Conservation (phyloP, 352 stramenopile genomes). For the Pythium dissimile region DNA sequence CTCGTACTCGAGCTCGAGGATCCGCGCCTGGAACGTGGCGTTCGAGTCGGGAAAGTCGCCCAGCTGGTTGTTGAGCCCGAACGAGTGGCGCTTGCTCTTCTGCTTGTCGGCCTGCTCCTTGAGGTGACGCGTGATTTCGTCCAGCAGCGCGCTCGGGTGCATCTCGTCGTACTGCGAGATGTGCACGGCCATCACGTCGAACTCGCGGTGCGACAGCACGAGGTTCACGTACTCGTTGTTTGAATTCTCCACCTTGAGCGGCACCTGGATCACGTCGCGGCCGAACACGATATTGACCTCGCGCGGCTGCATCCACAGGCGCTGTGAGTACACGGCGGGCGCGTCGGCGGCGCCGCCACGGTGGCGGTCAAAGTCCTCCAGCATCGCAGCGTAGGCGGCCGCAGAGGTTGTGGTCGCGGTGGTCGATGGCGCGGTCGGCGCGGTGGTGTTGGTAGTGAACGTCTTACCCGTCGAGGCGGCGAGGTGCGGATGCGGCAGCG, state of each 20-base stretch:
- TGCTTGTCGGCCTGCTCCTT: slow-evolving; percentile 42
- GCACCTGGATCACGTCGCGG: slow-evolving; percentile 74
- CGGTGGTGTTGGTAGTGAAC: no score
- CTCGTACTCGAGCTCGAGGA: slow-evolving; percentile 71
- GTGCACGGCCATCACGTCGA: slow-evolving; percentile 73
- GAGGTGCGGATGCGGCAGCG: slow-evolving; percentile 18
- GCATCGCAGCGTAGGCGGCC: slow-evolving; percentile 5
- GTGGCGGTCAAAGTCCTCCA: slow-evolving; percentile 12
- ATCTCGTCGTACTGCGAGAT: slow-evolving; percentile 68
- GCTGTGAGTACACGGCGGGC: slow-evolving; percentile 16
- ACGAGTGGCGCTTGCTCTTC: slow-evolving; percentile 27
- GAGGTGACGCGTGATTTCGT: slow-evolving; percentile 51
- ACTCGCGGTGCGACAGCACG: slow-evolving; percentile 73
- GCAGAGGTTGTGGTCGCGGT: background rate
- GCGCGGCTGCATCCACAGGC: slow-evolving; percentile 16
- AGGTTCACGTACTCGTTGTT: slow-evolving; percentile 62
- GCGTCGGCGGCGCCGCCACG: background rate
- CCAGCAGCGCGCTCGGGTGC: slow-evolving; percentile 44
- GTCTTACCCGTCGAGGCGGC: no score
- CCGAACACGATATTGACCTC: slow-evolving; percentile 52
- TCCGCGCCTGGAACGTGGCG: slow-evolving; percentile 46
- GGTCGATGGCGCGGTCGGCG: background rate
- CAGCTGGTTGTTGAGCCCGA: slow-evolving; percentile 19
- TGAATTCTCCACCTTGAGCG: slow-evolving; percentile 38
- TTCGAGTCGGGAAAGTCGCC: slow-evolving; percentile 28